A percentile compares a stretch with the other conserved stretches of the same genome.
These are phyloP conservation scores for Perkinsus chesapeaki DNA, from an alignment of 169 alveolate species.

Conservation along the genomic window DNA sequence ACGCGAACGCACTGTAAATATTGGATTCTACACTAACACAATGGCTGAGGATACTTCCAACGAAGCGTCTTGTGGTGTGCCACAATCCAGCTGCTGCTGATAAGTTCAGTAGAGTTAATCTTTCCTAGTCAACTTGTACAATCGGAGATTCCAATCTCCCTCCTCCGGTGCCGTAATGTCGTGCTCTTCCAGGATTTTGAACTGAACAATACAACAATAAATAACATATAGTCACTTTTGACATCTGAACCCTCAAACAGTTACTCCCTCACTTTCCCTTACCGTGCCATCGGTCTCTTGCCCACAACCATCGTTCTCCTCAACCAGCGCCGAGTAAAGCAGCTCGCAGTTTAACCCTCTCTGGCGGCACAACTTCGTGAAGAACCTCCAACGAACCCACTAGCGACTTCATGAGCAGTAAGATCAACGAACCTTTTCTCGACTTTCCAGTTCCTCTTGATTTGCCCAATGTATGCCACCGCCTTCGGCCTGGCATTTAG, in stretches of 20 bases:
- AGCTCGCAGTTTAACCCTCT: background rate
- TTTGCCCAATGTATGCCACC: background rate
- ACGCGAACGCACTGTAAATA: background rate
- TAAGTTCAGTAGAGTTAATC: background rate
- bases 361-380: background rate
- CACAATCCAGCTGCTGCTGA: background rate
- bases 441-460: background rate
- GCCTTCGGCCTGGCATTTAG: background rate
- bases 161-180: background rate
- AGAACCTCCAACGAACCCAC: background rate
- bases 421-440: background rate
- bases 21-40: background rate
- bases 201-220: background rate
- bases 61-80: background rate
- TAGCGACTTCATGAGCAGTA: background rate
- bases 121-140: background rate
- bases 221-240: background rate
- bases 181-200: background rate
- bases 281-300: background rate
- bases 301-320: background rate
- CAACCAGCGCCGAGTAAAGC: background rate
- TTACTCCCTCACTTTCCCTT: background rate
- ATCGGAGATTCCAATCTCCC: background rate
- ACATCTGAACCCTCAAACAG: background rate
- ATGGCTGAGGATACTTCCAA: background rate